Evolutionary conservation across 192 early-diverging fungal species (phyloP).

Genomic region (Phlyctochytrium planicorne): DNA sequence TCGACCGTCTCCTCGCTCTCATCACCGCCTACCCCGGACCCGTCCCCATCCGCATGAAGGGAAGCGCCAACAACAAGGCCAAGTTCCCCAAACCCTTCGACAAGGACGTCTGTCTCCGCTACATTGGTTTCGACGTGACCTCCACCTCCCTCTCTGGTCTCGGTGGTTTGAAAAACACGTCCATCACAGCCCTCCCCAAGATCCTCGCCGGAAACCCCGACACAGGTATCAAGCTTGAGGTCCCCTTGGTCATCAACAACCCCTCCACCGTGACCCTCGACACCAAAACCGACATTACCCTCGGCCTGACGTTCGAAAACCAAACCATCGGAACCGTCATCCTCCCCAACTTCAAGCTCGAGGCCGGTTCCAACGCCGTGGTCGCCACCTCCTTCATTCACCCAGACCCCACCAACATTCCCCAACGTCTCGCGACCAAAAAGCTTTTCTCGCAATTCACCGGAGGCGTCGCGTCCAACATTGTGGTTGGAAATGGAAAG

Average conservation of each 20-base stretch:
- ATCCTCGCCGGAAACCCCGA: slow-evolving; percentile 2
- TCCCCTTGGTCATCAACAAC: slow-evolving; percentile 10
- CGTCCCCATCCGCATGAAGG: neutral
- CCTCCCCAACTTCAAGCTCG: slow-evolving; percentile 12
- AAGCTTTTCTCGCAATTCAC: neutral
- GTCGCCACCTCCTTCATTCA: no score
- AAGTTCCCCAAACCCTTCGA: neutral
- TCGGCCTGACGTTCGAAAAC: neutral
- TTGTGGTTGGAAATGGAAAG: neutral
- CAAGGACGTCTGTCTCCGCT: neutral
- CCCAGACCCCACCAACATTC: no score
- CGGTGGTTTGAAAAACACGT: neutral
- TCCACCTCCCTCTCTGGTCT: neutral
- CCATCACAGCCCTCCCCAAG: neutral
- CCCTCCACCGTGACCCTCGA: slow-evolving; percentile 6
- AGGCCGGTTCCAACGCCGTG: no score
- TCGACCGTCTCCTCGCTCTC: neutral
- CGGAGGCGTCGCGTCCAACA: neutral
- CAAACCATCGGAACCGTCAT: neutral
- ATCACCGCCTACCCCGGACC: neutral
- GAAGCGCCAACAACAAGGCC: slow-evolving; percentile 6
- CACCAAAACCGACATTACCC: neutral
- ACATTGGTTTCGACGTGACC: neutral
- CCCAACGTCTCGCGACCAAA: neutral
- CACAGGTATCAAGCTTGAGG: slow-evolving; percentile 1